Base-by-base conservation (phyloP, 495 filamentous ascomycete genomes). In the Astrothelium macrocarpum region DNA sequence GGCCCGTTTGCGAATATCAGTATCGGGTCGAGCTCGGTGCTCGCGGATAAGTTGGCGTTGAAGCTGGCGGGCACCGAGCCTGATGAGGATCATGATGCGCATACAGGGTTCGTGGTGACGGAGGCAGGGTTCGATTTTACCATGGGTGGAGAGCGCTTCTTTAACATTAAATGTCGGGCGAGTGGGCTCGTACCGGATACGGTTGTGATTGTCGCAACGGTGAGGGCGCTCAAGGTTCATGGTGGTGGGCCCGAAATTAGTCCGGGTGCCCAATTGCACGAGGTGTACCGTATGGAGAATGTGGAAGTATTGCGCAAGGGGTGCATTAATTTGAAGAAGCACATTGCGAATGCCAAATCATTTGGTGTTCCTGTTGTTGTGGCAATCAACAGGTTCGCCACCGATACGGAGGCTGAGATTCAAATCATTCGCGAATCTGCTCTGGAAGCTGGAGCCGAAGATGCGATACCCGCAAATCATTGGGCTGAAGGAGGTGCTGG, bases 41-140 rank as follows among this genome's bases (percentile, higher is more conserved):
- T 98, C 64, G 93, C 94, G 42, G 94, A 98, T 71, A 95, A 90
- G 75, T 84, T 98, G 69, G 94, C 94, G 11, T 78, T 98, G 68
- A 98, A 98, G 77, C 86, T 98, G 64, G 89, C 91, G 10, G 94
- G 94, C 68, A 97, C 94, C 2, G 94, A 98, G 74, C 84, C 84
- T n/a, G 92, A 96, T 64, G 94, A 98, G 78, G 83, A 94, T 68
- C 84, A 91, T 69, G 78, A 86, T 32, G 79, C 85, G 69, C 95
- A 95, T 80, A 83, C 88, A 16, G 94, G 94, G 9, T 97, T 94
- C 63, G 92, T 96, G n/a, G 86, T 98, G 59, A 98, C 94, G 11
- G 94, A 98, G 76, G 93, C 94, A 53, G 94, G 94, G 10, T 98
- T 98, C 75, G 94, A 98, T 75, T 98, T 98, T 78, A 97, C 94